Percentiles rank a stretch among this genome's conserved stretches.
Evolutionary conservation across 2,329 filamentous ascomycete genomes (phyloP).

Genomic region (Phyllosticta citribraziliensis): DNA sequence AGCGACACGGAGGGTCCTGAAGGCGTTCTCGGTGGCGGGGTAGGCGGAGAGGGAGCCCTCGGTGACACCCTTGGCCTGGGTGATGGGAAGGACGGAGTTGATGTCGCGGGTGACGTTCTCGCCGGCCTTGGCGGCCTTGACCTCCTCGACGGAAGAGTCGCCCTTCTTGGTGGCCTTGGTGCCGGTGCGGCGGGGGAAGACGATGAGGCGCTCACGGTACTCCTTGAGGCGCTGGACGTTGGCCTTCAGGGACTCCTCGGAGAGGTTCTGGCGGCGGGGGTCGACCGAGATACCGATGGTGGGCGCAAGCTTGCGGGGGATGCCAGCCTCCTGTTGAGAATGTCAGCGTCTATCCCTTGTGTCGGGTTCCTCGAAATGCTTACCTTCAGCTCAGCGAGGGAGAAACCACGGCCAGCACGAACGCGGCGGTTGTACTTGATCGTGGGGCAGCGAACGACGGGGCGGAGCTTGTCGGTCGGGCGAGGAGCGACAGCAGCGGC

Average conservation of each 20-base stretch:
- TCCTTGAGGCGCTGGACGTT: conserved; percentile 98
- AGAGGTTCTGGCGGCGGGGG: conserved; percentile 92
- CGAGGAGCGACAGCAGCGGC: conserved; percentile 90
- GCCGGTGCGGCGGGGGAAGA: conserved; percentile 93
- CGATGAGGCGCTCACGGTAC: conserved; percentile 91
- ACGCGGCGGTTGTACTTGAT: conserved; percentile 99
- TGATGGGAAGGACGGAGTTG: conserved; percentile 60
- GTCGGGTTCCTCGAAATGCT: conserved; percentile 15
- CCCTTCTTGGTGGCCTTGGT: conserved; percentile 71
- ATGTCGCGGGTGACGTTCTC: conserved; percentile 45
- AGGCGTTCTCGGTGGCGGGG: conserved; percentile 73
- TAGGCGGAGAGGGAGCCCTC: conserved; percentile 67
- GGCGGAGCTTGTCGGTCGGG: conserved; percentile 92
- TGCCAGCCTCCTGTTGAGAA: conserved; percentile 68
- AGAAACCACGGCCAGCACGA: conserved; percentile 94
- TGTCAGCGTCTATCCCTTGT: background rate
- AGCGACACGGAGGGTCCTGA: conserved; percentile 72
- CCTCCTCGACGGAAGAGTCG: conserved; percentile 74
- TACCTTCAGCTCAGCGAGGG: conserved; percentile 97
- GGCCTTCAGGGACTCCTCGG: conserved; percentile 83
- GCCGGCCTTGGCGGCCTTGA: conserved; percentile 55
- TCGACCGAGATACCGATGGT: conserved; percentile 98
- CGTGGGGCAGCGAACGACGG: conserved; percentile 93
- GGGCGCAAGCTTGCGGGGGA: conserved; percentile 84
- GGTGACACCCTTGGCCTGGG: conserved; percentile 60